Evolutionary conservation across 225 moss, liverwort and hornwort species (phyloP), one percentile per base, ranked within the genome.

Genomic region (Sphagnum contortum): DNA sequence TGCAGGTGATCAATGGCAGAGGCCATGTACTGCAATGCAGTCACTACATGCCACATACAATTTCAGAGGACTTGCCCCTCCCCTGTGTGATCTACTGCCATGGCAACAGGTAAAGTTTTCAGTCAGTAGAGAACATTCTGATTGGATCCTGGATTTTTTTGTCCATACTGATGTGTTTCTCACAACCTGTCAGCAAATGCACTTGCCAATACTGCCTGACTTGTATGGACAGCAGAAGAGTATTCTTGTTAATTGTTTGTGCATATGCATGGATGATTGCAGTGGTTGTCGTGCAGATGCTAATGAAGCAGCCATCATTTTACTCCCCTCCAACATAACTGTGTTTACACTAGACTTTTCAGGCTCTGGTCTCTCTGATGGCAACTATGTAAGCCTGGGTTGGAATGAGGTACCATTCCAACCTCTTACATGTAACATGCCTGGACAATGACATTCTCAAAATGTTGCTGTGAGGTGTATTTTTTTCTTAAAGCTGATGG

Each of bases 281-380:
- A 98, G 98, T 83, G 98, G 98, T 54, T 93, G 98, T 80, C 90
- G 98, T 68, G 98, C 98, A 57, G 93, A 98, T 85, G 93, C 93
- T 55, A 98, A 98, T 76, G 98, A 98, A 82, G 98, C 98, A 70
- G 93, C 98, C 47, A 89, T 93, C 66, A 91, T 98, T 61, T 77
- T 98, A 57, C 82, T 98, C 56, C 98, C 98, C 54, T 93, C 87
- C 80, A 98, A 98, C 70, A 83, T 98, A 70, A 93, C 93, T 13
- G 89, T 98, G 62, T 98, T 93, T 60, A 93, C 98, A 9, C 83
- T 98, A 59, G 98, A 98, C 73, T 98, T 98, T 70, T 91, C 98
- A 69, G 93, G 98, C 66, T 98, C 98, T 68, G 98, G 93, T 72
- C 82, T 91, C 48, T 98, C 98, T 64, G 91, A 91, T 78, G 98